Conservation (phyloP, 1,284 basidiomycete genomes). For the Pseudozyma tsukubaensis region DNA sequence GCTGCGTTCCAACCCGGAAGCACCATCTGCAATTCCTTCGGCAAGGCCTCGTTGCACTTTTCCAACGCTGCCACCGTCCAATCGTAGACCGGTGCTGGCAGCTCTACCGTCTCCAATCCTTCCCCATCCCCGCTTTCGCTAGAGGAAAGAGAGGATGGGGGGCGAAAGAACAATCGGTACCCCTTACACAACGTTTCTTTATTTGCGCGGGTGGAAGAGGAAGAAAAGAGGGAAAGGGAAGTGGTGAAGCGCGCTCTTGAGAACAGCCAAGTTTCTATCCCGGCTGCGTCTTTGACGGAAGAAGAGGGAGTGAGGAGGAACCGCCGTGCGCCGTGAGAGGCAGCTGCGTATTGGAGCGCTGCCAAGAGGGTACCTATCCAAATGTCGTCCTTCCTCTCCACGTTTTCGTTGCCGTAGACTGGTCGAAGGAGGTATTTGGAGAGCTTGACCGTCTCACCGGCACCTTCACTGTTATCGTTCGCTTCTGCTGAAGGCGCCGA, state of each 20-base stretch:
- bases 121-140: background rate
- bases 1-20: slow-evolving; percentile 16
- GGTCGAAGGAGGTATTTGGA: slow-evolving; percentile 22
- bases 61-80: slow-evolving; percentile 7
- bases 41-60: slow-evolving; percentile 5
- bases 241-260: slow-evolving; percentile 27
- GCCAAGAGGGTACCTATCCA: slow-evolving; percentile 17
- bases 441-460: slow-evolving; percentile 8
- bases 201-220: background rate
- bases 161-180: slow-evolving; percentile 9
- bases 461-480: background rate
- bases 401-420: background rate
- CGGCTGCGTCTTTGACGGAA: background rate
- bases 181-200: slow-evolving; percentile 15
- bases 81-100: background rate
- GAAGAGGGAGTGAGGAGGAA: slow-evolving; percentile 14
- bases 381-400: background rate
- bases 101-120: slow-evolving; percentile 7
- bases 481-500: background rate
- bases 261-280: slow-evolving; percentile 28
- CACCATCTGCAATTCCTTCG: slow-evolving; percentile 5
- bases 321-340: slow-evolving; percentile 30
- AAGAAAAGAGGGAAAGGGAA: slow-evolving; percentile 10
- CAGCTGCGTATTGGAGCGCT: slow-evolving; percentile 11
- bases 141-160: too few relatives aligned